These are phyloP conservation scores for Fremontodendron californicum DNA, from an alignment of 345 rosid species.

Conservation along the genomic window DNA sequence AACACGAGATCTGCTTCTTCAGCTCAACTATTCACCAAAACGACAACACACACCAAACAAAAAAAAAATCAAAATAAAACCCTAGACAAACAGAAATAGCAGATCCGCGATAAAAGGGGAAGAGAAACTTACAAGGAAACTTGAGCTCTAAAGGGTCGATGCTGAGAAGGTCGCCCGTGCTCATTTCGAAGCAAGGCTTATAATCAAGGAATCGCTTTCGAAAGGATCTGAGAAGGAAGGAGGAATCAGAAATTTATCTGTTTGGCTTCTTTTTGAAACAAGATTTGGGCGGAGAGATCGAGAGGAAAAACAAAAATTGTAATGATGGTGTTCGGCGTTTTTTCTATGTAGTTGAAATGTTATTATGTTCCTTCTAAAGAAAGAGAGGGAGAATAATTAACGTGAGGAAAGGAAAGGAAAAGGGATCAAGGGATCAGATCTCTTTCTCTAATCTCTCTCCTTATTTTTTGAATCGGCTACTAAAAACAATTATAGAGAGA, in stretches of 20 bases:
- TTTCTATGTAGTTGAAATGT: no score
- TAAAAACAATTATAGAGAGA: no score
- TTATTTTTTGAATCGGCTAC: not conserved
- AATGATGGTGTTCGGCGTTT: no score
- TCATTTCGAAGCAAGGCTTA: constrained; percentile 33
- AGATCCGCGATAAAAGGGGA: not conserved
- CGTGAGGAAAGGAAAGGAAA: not conserved
- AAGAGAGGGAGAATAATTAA: not conserved
- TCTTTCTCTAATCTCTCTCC: not conserved
- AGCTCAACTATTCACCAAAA: constrained; percentile 52
- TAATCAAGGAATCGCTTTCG: not conserved
- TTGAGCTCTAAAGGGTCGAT: constrained; percentile 77
- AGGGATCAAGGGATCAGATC: not conserved
- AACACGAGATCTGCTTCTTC: constrained; percentile 86
- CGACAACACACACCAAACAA: not conserved
- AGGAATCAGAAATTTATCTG: not conserved
- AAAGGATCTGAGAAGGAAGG: not conserved
- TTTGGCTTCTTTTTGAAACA: not conserved
- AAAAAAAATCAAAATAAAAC: constrained; percentile 5
- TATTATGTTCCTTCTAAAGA: no score
- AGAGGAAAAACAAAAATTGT: no score
- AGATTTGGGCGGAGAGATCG: not conserved
- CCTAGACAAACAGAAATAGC: constrained; percentile 12
- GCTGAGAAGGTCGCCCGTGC: constrained; percentile 63
- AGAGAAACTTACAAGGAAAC: constrained; percentile 51